Percentiles rank a stretch among this genome's conserved stretches.
These are phyloP conservation scores for Pestalotiopsis sp. DNA, from an alignment of 2,329 filamentous ascomycete genomes.

Conservation along the genomic window DNA sequence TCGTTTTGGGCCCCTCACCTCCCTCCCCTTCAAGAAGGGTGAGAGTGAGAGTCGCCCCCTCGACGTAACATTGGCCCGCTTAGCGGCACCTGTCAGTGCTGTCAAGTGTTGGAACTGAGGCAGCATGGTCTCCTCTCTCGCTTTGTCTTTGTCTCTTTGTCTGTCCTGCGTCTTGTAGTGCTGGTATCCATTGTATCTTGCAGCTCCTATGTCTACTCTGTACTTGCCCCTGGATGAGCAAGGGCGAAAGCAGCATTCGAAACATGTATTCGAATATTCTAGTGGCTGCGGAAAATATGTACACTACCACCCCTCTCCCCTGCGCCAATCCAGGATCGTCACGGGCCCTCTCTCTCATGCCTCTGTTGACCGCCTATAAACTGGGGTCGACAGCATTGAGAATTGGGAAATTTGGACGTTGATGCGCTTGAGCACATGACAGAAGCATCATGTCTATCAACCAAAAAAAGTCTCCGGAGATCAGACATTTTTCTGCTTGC, in stretches of 20 bases:
- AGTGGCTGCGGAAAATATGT: not conserved
- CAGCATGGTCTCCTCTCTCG: not conserved
- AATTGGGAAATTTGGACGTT: too few species aligned
- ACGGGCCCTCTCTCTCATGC: too few species aligned
- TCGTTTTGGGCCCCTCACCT: not conserved
- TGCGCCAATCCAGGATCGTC: too few species aligned
- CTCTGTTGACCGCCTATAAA: too few species aligned
- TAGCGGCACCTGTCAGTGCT: not conserved
- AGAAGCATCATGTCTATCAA: too few species aligned
- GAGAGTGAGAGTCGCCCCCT: not conserved
- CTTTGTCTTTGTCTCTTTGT: not conserved
- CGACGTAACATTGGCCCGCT: not conserved
- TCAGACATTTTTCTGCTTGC: not conserved
- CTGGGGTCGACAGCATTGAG: too few species aligned
- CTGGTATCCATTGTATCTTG: not conserved
- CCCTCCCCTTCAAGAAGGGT: not conserved
- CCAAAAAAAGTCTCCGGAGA: too few species aligned
- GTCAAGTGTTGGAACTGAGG: not conserved
- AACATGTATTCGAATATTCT: not conserved
- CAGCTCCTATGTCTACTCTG: not conserved
- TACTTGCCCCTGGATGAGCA: not conserved
- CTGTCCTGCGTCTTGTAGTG: not conserved
- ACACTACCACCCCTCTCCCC: not conserved
- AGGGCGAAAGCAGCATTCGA: too few species aligned
- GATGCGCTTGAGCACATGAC: too few species aligned